Base-by-base conservation (phyloP, 441 rosid genomes). In the Mallotus japonicus region DNA sequence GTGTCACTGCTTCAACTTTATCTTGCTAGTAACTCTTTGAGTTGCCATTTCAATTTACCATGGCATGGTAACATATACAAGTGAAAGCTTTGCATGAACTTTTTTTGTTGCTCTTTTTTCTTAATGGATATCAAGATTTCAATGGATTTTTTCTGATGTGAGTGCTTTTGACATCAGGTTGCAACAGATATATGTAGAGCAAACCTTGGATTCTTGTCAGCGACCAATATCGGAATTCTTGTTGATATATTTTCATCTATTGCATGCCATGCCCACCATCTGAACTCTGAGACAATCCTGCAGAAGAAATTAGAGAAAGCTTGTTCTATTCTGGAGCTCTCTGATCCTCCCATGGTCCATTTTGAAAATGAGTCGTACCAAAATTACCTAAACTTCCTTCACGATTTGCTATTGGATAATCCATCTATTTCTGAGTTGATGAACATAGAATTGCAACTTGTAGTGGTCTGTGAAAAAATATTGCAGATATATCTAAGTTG, bases 281-380 rank as follows among this genome's bases (percentile, higher is more conserved):
- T 95, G 71, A 90, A 86, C 83, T 76, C 88, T 20, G 87, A 86
- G 76, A 74, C 70, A 34, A 55, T 62, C 59, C 82, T 89, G 71
- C 92, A 63, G 79, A 95, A 79, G 89, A 95, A 89, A 82, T 76
- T 91, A 74, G 89, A 83, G 84, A 89, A 77, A 82, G 95, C 86
- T 12, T 91, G 97, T 85, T 84, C 87, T 12, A 81, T 88, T 53
- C 76, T 90, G 63, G 97, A 91, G 77, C 83, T 95, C 62, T 82
- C 95, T 3, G 93, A 88, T 64, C 98, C 96, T 71, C 96, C 97
- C 3, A 53, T 90, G 69, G 92, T 95, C 71, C 95, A 88, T 82
- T 95, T 95, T 49, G 98, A 93, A 78, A 95, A 90, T 16, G 98
- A 95, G 63, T 79, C 98, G 0, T 85, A 90, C 81, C 92, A 87